Evolutionary conservation across 192 early-diverging fungal species (phyloP).

Genomic region (Coemansia sp.): DNA sequence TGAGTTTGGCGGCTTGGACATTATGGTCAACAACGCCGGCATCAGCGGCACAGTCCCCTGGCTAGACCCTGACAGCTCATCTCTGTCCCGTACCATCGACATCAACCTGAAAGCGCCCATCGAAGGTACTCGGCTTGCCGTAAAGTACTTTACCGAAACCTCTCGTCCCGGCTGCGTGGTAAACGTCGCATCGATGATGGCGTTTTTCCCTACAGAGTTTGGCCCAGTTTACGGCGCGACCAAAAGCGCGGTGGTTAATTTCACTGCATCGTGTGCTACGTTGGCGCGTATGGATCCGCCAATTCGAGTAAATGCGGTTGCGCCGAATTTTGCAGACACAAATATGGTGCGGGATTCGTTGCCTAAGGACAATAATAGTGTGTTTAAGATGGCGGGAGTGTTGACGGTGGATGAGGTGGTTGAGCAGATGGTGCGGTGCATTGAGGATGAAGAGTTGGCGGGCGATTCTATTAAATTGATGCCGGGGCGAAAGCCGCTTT

Average conservation of each 20-base stretch:
- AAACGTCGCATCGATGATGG: constrained; percentile 75
- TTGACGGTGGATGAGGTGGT: constrained; percentile 54
- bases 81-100: constrained; percentile 60
- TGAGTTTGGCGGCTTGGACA: constrained; percentile 60
- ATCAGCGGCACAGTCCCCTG: constrained; percentile 50
- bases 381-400: constrained; percentile 30
- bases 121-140: constrained; percentile 68
- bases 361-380: constrained; percentile 7
- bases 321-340: constrained; percentile 59
- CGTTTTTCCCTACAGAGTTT: constrained; percentile 54
- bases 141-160: constrained; percentile 56
- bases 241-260: constrained; percentile 70
- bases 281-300: constrained; percentile 33
- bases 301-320: constrained; percentile 64
- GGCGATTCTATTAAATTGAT: constrained; percentile 54
- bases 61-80: constrained; percentile 45
- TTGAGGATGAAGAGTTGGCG: constrained; percentile 56
- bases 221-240: constrained; percentile 74
- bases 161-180: constrained; percentile 63
- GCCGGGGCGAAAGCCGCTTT: constrained; percentile 23
- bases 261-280: constrained; percentile 55
- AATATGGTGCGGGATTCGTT: constrained; percentile 42
- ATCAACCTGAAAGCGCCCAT: constrained; percentile 76
- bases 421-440: constrained; percentile 57
- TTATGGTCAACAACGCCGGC: constrained; percentile 66